Percentiles rank a stretch among this genome's conserved stretches.
Conservation (phyloP, 2,329 filamentous ascomycete species). For the Teratosphaeria epicoccoides region DNA sequence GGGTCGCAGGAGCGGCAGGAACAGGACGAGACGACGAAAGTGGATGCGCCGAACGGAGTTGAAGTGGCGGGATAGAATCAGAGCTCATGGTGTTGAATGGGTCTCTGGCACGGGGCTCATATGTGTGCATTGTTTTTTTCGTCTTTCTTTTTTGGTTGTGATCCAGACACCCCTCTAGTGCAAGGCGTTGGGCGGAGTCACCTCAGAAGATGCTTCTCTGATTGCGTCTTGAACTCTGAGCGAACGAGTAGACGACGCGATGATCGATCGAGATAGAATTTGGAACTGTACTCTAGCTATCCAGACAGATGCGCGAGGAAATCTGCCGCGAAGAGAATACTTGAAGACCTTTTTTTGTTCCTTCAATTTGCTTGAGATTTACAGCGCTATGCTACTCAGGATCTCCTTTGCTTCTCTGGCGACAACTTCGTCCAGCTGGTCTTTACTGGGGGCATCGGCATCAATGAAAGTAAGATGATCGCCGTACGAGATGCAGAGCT, state of each 20-base stretch:
- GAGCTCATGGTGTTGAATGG: no score
- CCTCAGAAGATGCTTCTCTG: background rate
- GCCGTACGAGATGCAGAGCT: constrained; percentile 45
- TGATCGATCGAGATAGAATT: no score
- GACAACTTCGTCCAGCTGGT: constrained; percentile 7
- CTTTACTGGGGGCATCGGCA: constrained; percentile 20
- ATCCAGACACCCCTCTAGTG: background rate
- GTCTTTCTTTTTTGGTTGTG: background rate
- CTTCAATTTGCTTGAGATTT: no score
- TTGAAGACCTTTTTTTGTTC: constrained; percentile 1
- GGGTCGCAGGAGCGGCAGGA: constrained; percentile 30
- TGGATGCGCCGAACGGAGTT: constrained; percentile 7
- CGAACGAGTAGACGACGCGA: background rate
- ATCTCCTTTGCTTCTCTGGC: constrained; percentile 29
- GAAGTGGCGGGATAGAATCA: constrained; percentile 7
- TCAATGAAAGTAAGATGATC: constrained; percentile 38
- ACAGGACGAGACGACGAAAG: constrained; percentile 1
- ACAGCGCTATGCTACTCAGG: constrained; percentile 32
- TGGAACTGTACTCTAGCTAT: background rate
- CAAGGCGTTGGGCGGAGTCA: constrained; percentile 5
- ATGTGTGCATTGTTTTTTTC: background rate
- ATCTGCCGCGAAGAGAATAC: background rate
- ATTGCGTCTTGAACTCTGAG: background rate
- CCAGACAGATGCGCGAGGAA: background rate
- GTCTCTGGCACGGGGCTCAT: background rate